These are phyloP conservation scores for Epichloe elymi DNA, from an alignment of 2,329 filamentous ascomycete species.

Conservation along the genomic window DNA sequence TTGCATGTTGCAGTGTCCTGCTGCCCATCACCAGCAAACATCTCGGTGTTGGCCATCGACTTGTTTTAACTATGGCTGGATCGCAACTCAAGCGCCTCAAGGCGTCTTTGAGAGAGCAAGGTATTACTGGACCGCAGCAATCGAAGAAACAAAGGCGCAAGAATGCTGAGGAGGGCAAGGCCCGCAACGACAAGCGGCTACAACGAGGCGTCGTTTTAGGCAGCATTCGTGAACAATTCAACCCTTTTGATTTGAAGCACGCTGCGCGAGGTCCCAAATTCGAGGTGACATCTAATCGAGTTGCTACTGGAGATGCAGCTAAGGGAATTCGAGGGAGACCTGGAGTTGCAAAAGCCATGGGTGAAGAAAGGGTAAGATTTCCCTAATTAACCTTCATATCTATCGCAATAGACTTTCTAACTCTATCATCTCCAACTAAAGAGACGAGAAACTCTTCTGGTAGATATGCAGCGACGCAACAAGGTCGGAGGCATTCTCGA, in stretches of 20 bases:
- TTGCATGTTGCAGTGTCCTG: neutral
- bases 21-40: constrained; percentile 6
- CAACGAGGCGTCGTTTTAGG: constrained; percentile 67
- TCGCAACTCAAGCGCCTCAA: constrained; percentile 96
- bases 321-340: constrained; percentile 60
- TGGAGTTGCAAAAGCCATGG: constrained; percentile 69
- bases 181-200: constrained; percentile 57
- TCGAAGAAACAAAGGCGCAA: constrained; percentile 90
- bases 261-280: constrained; percentile 70
- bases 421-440: constrained; percentile 19
- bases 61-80: constrained; percentile 56
- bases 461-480: constrained; percentile 78
- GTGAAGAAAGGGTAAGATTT: constrained; percentile 62
- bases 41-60: neutral
- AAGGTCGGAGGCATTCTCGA: constrained; percentile 90
- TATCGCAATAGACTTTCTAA: neutral
- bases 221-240: constrained; percentile 88
- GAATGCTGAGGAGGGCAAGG: constrained; percentile 51
- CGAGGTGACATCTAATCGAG: constrained; percentile 59
- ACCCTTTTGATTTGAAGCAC: constrained; percentile 90
- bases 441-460: constrained; percentile 71
- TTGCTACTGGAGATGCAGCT: constrained; percentile 35
- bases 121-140: constrained; percentile 79
- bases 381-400: neutral
- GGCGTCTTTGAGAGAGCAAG: constrained; percentile 75